Base-by-base conservation (phyloP, 78 protist genomes). In the Chrysochromulina tobinii region DNA sequence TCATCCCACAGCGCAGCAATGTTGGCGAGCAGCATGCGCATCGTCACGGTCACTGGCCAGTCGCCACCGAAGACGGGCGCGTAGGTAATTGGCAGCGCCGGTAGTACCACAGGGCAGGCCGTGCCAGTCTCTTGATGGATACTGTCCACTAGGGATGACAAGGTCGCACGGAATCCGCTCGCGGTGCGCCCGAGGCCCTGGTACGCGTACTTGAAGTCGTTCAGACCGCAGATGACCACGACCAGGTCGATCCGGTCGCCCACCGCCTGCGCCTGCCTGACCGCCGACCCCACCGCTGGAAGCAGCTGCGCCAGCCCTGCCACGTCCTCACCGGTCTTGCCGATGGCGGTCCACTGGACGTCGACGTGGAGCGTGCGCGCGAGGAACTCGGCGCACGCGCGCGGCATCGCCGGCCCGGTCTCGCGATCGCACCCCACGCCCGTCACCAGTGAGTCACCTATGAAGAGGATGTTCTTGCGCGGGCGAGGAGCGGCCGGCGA, bases 361-460 rank as follows among this genome's bases (percentile, higher is more conserved):
- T 69, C 79, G 23, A n/a, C 79, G 50, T 12, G 5, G 23, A 69
- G 79, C 53, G 5, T 3, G 38, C 51, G 38, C 3, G 50, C 6
- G 15, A 69, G 38, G 50, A 69, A 69, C 27, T 69, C 79, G 2
- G 79, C 79, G 18, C 21, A 3, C 14, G 79, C 79, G 51, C 79
- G 79, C 3, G 79, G 79, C 53, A 69, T 3, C 51, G 79, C 79
- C 38, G 79, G 79, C 79, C 79, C 79, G 79, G 14, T 27, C 64
- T 7, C 12, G 23, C 23, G 23, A 59, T 59, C 12, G 64, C 12
- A 12, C 64, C 79, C 79, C 51, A 69, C 79, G 54, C 79, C 79
- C 38, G 79, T 69, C 55, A 69, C 79, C 25, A 69, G 79, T 15
- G 79, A 69, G 79, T 69, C 79, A 61, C 79, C 79, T 12, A 69